A percentile compares a stretch with the other conserved stretches of the same genome.
These are phyloP conservation scores for Boletellus sp. DNA, from an alignment of 768 basidiomycete genomes.

Conservation along the genomic window DNA sequence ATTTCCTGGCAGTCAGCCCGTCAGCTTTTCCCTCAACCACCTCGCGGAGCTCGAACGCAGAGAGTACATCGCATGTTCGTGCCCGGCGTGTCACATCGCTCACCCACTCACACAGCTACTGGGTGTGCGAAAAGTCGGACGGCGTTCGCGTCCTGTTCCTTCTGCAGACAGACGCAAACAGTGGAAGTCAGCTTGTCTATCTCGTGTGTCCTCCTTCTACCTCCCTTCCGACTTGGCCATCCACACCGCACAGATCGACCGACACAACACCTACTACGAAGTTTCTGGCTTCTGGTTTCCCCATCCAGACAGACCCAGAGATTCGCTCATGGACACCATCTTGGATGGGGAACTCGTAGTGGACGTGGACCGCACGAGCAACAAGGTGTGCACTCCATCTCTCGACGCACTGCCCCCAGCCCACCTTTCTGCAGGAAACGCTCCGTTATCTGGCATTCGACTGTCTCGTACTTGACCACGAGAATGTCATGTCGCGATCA, in stretches of 20 bases:
- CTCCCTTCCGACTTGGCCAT: not conserved
- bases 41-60: slow-evolving; percentile 72
- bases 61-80: slow-evolving; percentile 51
- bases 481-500: slow-evolving; percentile 81
- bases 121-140: slow-evolving; percentile 99
- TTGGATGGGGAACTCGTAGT: slow-evolving; percentile 93
- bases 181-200: slow-evolving; percentile 60
- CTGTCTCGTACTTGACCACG: slow-evolving; percentile 80
- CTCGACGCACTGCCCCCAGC: not conserved
- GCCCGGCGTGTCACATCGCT: slow-evolving; percentile 3
- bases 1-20: slow-evolving; percentile 95
- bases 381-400: slow-evolving; percentile 47
- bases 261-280: slow-evolving; percentile 82
- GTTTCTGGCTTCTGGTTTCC: slow-evolving; percentile 83
- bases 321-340: slow-evolving; percentile 72
- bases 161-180: slow-evolving; percentile 54
- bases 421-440: slow-evolving; percentile 53
- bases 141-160: slow-evolving; percentile 88
- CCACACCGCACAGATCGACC: slow-evolving; percentile 69
- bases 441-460: slow-evolving; percentile 88
- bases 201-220: slow-evolving; percentile 51
- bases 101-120: slow-evolving; percentile 59
- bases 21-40: slow-evolving; percentile 76
- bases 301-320: slow-evolving; percentile 68
- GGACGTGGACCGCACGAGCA: slow-evolving; percentile 77